Percentiles rank a stretch among this genome's conserved stretches.
phyloP scores from a whole-genome alignment of 345 rosid genomes.

The Melaleuca quinquenervia region DNA sequence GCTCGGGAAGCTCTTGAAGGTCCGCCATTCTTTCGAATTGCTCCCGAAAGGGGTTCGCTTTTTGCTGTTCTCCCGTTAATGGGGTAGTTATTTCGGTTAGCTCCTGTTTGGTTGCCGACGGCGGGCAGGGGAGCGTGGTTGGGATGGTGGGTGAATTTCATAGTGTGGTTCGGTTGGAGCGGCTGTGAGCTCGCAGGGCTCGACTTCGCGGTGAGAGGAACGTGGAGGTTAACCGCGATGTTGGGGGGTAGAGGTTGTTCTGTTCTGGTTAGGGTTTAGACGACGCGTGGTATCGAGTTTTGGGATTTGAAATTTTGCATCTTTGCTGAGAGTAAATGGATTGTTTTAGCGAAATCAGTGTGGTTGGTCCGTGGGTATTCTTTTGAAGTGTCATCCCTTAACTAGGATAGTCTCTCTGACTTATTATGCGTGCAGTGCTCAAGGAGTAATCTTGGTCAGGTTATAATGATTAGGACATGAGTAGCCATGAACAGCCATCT shows the following conservation, averaged over 20 bases:
- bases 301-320: neutral
- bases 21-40: constrained; percentile 14
- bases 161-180: neutral
- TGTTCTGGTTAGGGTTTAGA: neutral
- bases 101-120: neutral
- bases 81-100: constrained; percentile 7
- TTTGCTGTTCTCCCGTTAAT: neutral
- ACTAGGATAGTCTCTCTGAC: neutral
- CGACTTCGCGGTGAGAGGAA: neutral
- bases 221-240: neutral
- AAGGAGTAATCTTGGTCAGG: neutral
- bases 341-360: neutral
- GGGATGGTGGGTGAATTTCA: neutral
- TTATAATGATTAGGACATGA: neutral
- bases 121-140: neutral
- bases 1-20: constrained; percentile 81
- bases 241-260: neutral
- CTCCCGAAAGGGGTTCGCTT: neutral
- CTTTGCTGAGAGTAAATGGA: neutral
- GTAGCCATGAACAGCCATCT: neutral
- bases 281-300: neutral
- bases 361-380: neutral
- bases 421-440: neutral
- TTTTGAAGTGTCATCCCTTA: neutral
- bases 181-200: neutral